Conservation (phyloP, 2,329 filamentous ascomycete genomes). For the Clarireedia hainanense region DNA sequence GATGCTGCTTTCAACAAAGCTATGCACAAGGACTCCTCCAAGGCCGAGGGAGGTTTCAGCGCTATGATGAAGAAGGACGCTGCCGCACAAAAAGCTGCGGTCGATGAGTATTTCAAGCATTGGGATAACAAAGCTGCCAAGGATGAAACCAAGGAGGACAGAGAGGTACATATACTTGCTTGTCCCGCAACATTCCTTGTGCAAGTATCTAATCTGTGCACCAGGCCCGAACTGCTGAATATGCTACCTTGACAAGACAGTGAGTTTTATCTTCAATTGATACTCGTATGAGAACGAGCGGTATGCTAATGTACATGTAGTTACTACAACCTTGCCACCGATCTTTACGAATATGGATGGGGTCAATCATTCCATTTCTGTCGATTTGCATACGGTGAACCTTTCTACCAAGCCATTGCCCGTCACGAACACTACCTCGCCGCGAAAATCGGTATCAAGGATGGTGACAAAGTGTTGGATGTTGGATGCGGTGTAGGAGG, state of each 20-base stretch:
- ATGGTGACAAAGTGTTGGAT: slow-evolving; percentile 84
- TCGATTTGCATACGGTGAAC: slow-evolving; percentile 79
- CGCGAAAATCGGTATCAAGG: slow-evolving; percentile 75
- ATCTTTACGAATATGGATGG: slow-evolving; percentile 96
- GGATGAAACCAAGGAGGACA: slow-evolving; percentile 73
- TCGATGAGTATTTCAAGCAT: slow-evolving; percentile 93
- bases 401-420: slow-evolving; percentile 85
- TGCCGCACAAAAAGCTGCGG: slow-evolving; percentile 68
- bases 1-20: slow-evolving; percentile 89
- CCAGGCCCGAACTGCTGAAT: slow-evolving; percentile 44
- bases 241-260: slow-evolving; percentile 89
- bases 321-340: slow-evolving; percentile 96
- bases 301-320: slow-evolving; percentile 35
- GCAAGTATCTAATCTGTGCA: neutral
- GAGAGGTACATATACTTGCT: slow-evolving; percentile 51
- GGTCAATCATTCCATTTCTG: slow-evolving; percentile 96
- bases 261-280: slow-evolving; percentile 39
- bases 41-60: slow-evolving; percentile 62
- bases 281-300: neutral
- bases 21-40: slow-evolving; percentile 64
- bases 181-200: neutral
- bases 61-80: slow-evolving; percentile 82
- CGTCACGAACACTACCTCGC: slow-evolving; percentile 98
- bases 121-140: slow-evolving; percentile 79
- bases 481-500: slow-evolving; percentile 97